Evolutionary conservation across 2,329 filamentous ascomycete species (phyloP).

Genomic region (Eutypa lata): DNA sequence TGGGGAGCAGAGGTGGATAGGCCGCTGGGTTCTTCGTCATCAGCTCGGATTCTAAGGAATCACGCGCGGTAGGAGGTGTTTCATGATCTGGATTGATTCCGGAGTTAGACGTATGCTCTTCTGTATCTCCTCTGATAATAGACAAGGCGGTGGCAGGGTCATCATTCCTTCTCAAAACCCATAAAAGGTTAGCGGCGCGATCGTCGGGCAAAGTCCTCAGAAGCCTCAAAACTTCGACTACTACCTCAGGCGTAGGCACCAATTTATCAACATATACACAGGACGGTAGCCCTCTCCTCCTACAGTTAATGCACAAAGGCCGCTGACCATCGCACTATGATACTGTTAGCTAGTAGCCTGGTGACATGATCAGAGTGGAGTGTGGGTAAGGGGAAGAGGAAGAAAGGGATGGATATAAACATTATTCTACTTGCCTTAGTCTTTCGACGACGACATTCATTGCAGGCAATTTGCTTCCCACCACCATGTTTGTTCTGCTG

Average conservation of each 20-base stretch:
- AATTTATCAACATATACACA: constrained; percentile 16
- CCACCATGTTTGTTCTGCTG: not conserved
- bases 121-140: constrained; percentile 8
- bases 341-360: not conserved
- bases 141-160: constrained; percentile 20
- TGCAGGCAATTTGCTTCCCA: constrained; percentile 15
- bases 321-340: constrained; percentile 17
- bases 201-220: constrained; percentile 17
- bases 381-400: not conserved
- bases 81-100: not conserved
- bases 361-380: not conserved
- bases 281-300: constrained; percentile 6
- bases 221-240: constrained; percentile 21
- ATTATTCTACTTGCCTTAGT: constrained; percentile 11
- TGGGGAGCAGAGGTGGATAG: constrained; percentile 14
- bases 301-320: constrained; percentile 15
- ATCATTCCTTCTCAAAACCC: constrained; percentile 15
- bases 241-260: constrained; percentile 10
- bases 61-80: not conserved
- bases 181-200: constrained; percentile 16
- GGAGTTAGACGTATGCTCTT: not conserved
- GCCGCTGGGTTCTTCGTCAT: constrained; percentile 20
- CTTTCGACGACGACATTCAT: constrained; percentile 16
- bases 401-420: not conserved
- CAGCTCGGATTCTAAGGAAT: constrained; percentile 18